These are phyloP conservation scores for Spinellus fusiger DNA, from an alignment of 192 early-diverging fungal genomes.

Conservation along the genomic window DNA sequence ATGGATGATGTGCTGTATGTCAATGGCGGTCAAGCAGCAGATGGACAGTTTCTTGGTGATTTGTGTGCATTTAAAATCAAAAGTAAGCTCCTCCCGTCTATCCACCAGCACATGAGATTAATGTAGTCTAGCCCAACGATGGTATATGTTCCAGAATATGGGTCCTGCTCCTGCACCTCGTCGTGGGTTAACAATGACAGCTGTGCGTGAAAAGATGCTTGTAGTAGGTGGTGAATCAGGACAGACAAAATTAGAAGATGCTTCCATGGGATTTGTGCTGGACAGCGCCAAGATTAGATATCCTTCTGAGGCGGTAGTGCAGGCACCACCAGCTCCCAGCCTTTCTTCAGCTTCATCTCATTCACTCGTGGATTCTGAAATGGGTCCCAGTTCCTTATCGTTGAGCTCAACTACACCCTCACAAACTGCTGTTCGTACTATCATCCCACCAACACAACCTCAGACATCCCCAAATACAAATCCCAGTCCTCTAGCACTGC, in stretches of 20 bases:
- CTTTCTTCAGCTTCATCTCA: background rate
- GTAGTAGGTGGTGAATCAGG: conserved; percentile 49
- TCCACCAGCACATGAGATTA: background rate
- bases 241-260: conserved; percentile 11
- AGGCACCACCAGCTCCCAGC: background rate
- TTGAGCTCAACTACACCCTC: background rate
- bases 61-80: conserved; percentile 44
- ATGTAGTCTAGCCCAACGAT: conserved; percentile 20
- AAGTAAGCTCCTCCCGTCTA: conserved; percentile 20
- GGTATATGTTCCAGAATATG: conserved; percentile 46
- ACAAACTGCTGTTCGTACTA: background rate
- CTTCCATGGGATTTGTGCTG: conserved; percentile 21
- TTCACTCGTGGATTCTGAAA: background rate
- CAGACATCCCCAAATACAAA: background rate
- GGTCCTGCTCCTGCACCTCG: conserved; percentile 37
- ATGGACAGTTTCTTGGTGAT: conserved; percentile 40
- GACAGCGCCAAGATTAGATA: conserved; percentile 51
- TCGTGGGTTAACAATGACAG: conserved; percentile 37
- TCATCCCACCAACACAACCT: background rate
- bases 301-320: conserved; percentile 8
- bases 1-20: conserved; percentile 49
- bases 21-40: conserved; percentile 43
- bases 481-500: background rate
- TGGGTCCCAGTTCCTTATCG: background rate
- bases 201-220: conserved; percentile 38